Evolutionary conservation across 1,284 basidiomycete genomes (phyloP).

Genomic region (Ganoderma lucidum): DNA sequence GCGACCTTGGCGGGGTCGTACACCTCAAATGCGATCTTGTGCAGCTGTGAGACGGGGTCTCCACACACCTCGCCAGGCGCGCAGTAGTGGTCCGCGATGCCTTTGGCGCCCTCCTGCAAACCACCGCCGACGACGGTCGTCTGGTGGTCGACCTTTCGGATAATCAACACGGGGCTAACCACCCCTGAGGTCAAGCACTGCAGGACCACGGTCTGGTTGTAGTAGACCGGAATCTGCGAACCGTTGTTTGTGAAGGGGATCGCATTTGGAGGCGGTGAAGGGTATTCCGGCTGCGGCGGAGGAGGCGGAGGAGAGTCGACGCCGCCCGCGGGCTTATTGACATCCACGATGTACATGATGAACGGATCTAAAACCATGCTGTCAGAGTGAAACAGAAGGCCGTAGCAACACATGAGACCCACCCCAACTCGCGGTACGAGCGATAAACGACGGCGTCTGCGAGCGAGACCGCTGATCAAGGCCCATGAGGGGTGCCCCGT

Average conservation of each 20-base stretch:
- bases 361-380: constrained; percentile 77
- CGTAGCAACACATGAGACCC: constrained; percentile 37
- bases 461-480: constrained; percentile 77
- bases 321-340: constrained; percentile 79
- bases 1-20: constrained; percentile 74
- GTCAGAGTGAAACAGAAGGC: constrained; percentile 28
- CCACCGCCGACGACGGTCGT: constrained; percentile 92
- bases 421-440: constrained; percentile 87
- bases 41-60: constrained; percentile 93
- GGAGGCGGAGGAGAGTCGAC: constrained; percentile 80
- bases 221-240: constrained; percentile 87
- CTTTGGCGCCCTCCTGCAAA: constrained; percentile 82
- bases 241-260: constrained; percentile 84
- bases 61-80: constrained; percentile 88
- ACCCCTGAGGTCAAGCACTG: constrained; percentile 95
- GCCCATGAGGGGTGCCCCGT: constrained; percentile 85
- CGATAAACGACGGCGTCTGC: constrained; percentile 84
- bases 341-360: constrained; percentile 94
- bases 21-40: constrained; percentile 94
- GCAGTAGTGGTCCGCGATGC: constrained; percentile 83
- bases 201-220: constrained; percentile 95
- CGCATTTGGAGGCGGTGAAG: constrained; percentile 89
- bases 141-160: constrained; percentile 92
- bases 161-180: constrained; percentile 91
- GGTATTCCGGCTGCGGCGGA: constrained; percentile 84